These are phyloP conservation scores for Phytophthora uliginosa DNA, from an alignment of 352 stramenopile species.

Conservation along the genomic window DNA sequence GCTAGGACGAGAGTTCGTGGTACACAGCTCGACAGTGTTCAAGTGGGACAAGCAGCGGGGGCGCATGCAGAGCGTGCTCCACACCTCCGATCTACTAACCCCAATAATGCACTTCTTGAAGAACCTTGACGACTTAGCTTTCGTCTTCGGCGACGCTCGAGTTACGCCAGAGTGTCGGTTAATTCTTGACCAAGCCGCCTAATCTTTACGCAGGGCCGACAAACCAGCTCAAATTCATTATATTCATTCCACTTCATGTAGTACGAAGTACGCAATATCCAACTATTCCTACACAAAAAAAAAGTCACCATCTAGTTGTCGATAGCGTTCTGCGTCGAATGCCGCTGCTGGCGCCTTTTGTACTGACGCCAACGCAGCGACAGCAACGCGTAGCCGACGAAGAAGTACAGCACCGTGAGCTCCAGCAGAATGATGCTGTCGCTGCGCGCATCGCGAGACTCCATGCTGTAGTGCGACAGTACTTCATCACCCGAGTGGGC, in stretches of 20 bases:
- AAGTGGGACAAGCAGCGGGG: conserved; percentile 1
- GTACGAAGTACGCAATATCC: neutral
- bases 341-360: conserved; percentile 26
- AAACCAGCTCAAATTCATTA: too few relatives aligned
- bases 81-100: neutral
- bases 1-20: neutral
- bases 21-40: neutral
- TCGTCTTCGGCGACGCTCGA: neutral
- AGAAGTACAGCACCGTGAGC: conserved; percentile 43
- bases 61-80: neutral
- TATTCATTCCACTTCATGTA: neutral
- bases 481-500: conserved; percentile 54
- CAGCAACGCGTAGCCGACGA: conserved; percentile 45
- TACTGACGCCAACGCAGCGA: conserved; percentile 45
- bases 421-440: conserved; percentile 59
- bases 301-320: conserved; percentile 8
- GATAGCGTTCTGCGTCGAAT: neutral
- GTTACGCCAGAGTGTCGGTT: neutral
- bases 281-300: conserved; percentile 2
- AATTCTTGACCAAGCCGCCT: neutral
- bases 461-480: conserved; percentile 62
- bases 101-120: neutral
- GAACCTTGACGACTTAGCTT: neutral
- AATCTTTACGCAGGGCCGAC: too few relatives aligned
- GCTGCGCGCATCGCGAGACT: conserved; percentile 27